phyloP scores from a whole-genome alignment of 1,284 basidiomycete species.

The Ganoderma meredithae region DNA sequence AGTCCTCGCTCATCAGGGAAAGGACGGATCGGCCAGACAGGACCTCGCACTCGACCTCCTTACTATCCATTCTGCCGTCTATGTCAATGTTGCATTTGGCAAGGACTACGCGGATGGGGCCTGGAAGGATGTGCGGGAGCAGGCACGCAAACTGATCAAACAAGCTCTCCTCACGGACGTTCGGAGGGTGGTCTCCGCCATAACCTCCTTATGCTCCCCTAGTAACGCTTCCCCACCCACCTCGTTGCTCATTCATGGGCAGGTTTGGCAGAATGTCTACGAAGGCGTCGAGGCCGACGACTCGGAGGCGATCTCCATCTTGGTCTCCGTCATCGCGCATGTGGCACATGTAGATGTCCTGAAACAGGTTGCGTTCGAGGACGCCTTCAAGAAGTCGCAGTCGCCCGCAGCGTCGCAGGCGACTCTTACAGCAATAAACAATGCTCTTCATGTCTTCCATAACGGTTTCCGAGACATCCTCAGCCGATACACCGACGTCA shows the following conservation, averaged over 20 bases:
- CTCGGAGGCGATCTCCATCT: constrained; percentile 57
- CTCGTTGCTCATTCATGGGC: constrained; percentile 51
- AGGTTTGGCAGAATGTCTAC: constrained; percentile 77
- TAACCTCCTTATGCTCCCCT: constrained; percentile 44
- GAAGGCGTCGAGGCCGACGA: constrained; percentile 65
- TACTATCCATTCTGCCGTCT: constrained; percentile 63
- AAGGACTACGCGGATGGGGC: constrained; percentile 49
- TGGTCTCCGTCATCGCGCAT: constrained; percentile 65
- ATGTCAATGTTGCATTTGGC: constrained; percentile 70
- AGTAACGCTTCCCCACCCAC: background rate
- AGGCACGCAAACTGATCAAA: constrained; percentile 55
- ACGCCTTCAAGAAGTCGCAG: constrained; percentile 44
- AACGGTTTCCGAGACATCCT: constrained; percentile 69
- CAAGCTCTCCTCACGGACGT: constrained; percentile 54
- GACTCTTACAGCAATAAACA: constrained; percentile 63
- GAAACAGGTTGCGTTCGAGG: constrained; percentile 55
- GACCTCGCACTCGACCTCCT: constrained; percentile 50
- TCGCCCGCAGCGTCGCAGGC: constrained; percentile 35
- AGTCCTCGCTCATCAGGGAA: constrained; percentile 28
- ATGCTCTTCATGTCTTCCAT: constrained; percentile 60
- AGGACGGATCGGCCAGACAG: constrained; percentile 42
- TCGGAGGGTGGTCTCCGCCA: constrained; percentile 47
- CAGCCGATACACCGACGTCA: constrained; percentile 68
- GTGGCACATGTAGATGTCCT: constrained; percentile 75
- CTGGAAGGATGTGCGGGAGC: constrained; percentile 59